Evolutionary conservation across 805 yeast genomes (phyloP), one percentile per base, ranked within the genome.

Genomic region (Zygotorulaspora florentina): DNA sequence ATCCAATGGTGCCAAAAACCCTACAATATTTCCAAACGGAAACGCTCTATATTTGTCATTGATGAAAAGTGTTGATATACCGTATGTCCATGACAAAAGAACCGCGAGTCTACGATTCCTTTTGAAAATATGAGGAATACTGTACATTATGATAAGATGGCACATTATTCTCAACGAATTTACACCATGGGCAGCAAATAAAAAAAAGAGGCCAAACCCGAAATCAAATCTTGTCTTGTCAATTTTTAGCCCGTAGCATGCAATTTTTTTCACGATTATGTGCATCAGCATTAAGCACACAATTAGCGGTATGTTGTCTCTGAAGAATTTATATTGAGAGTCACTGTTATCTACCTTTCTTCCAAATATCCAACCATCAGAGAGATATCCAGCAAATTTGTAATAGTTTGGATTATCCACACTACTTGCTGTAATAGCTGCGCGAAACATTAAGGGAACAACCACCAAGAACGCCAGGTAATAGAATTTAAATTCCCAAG

Each of bases 311-410:
- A 91, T 72, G 60, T 89, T 89, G 60, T 85, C 83, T 56, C 99
- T 76, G 62, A 93, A 88, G 58, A 89, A 87, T 20, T 87, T 67
- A 60, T 91, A 93, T 65, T 93, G 99, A 27, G 74, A 72, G 62
- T 93, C 99, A 4, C 96, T 85, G 62, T 91, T 90, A 64, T 93
- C 99, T 35, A 88, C 95, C 65, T 83, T 85, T 20, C 96, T 69
- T 8, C 96, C 96, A 61, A 84, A 79, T 55, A 89, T 68, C 98
- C 98, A 91, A 3, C 99, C 98, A 5, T 79, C 72, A 25, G 83
- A 73, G 42, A 91, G 70, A 31, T 83, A 68, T 40, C 78, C 75
- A 53, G 76, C 75, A 59, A 76, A 88, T 40, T 70, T 70, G 15
- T 75, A 73, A 60, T 83, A 91, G 59, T 88, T 88, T 9, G 85